Evolutionary conservation across 768 basidiomycete genomes (phyloP), one percentile per base, ranked within the genome.

Genomic region (Mycena epipterygia): DNA sequence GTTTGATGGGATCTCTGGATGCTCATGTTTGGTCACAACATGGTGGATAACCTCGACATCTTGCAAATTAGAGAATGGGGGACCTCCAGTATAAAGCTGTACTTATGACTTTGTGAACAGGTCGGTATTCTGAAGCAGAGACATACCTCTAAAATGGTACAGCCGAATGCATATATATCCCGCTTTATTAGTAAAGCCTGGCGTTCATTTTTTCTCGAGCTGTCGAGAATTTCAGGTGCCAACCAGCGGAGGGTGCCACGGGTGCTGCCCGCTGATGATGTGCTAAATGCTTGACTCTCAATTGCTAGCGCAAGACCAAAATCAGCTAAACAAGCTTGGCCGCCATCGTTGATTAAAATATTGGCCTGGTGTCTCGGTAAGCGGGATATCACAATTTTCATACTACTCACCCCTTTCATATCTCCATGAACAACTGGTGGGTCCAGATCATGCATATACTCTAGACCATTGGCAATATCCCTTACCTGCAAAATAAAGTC

Each of bases 381-480:
- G 59, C 23, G 44, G 56, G 46, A 48, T 48, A 32, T 61, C 44
- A 48, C n/a, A 39, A 48, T 48, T 41, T 52, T 32, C 27, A 25
- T 52, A 17, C 51, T n/a, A 52, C 51, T 25, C 51, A 52, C 44
- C 44, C 44, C 59, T 60, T 60, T 60, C 21, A 60, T 21, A 60
- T 60, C 59, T 32, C 59, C 59, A 29, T 60, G 59, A 60, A 60
- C 59, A 32, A 60, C 59, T 48, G 59, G 59, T 44, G 59, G 59
- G 59, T 60, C 61, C 41, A 63, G 61, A 49, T 39, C 7, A 16
- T 63, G 61, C 44, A 60, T 1, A 60, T 60, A 60, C 32, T 60
- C 59, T 27, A 60, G 59, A 44, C 59, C 59, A 60, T 33, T 60
- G 32, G 32, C 59, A 60, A 60, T 60, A 23, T 60, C 59, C 44